Evolutionary conservation across 208 protist species (phyloP).

Genomic region (Tetramitus jugosus): DNA sequence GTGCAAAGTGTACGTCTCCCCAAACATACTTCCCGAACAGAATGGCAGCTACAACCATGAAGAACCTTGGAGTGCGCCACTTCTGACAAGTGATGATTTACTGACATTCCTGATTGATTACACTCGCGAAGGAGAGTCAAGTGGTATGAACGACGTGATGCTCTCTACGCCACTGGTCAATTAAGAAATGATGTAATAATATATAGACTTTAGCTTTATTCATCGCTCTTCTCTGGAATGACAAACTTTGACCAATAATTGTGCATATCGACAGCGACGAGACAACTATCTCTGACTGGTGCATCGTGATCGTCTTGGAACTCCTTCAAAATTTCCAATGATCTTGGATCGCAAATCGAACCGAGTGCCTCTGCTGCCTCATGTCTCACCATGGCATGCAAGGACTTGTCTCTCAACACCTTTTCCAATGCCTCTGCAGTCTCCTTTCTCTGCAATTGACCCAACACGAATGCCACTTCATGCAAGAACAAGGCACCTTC

Average conservation of each 20-base stretch:
- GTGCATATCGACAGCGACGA: conserved; percentile 48
- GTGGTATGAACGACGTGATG: too few species aligned
- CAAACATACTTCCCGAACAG: too few species aligned
- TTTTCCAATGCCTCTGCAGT: conserved; percentile 56
- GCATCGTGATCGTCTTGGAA: conserved; percentile 28
- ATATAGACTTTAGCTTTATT: too few species aligned
- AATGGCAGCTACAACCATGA: too few species aligned
- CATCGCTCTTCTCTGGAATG: background rate
- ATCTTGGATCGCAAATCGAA: conserved; percentile 67
- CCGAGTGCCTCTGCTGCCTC: conserved; percentile 93
- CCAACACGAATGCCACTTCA: conserved; percentile 93
- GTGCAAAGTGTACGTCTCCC: too few species aligned
- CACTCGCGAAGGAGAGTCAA: too few species aligned
- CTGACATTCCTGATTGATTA: too few species aligned
- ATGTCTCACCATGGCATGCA: conserved; percentile 92
- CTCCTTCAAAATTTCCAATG: conserved; percentile 30
- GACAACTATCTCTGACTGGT: conserved; percentile 42
- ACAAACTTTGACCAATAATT: conserved; percentile 33
- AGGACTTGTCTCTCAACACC: conserved; percentile 58
- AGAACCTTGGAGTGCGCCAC: too few species aligned
- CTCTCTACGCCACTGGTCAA: too few species aligned
- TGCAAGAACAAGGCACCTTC: conserved; percentile 89
- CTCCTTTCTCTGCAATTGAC: conserved; percentile 79
- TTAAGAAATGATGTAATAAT: too few species aligned
- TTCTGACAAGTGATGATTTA: too few species aligned